A percentile compares a stretch with the other conserved stretches of the same genome.
Evolutionary conservation across 2,329 filamentous ascomycete species (phyloP).

Genomic region (Aureobasidium uvarum): DNA sequence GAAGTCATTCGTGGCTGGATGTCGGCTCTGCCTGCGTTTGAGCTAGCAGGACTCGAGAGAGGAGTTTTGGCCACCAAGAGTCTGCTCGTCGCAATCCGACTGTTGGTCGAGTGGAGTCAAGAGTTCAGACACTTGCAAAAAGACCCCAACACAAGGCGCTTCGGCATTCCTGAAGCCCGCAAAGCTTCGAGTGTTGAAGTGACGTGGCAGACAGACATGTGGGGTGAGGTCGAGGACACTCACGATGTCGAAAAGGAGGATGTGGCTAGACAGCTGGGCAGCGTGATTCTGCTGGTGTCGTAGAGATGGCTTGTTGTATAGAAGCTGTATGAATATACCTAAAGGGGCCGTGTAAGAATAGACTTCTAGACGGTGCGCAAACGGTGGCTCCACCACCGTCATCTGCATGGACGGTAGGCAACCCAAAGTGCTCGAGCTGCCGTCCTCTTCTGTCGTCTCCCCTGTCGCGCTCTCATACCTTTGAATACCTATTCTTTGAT

Average conservation of each 20-base stretch:
- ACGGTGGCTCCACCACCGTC: not conserved
- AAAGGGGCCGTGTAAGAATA: slow-evolving; percentile 6
- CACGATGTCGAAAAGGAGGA: slow-evolving; percentile 97
- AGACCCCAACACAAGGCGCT: slow-evolving; percentile 46
- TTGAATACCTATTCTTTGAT: not conserved
- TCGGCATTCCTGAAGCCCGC: slow-evolving; percentile 81
- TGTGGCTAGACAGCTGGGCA: slow-evolving; percentile 80
- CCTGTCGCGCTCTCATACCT: not conserved
- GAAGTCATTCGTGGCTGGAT: slow-evolving; percentile 79
- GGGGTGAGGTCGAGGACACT: slow-evolving; percentile 97
- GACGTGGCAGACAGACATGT: slow-evolving; percentile 81
- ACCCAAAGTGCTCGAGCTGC: not conserved
- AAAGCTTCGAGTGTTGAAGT: slow-evolving; percentile 79
- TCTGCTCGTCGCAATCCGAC: slow-evolving; percentile 69
- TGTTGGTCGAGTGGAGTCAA: slow-evolving; percentile 86
- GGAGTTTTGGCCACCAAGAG: slow-evolving; percentile 85
- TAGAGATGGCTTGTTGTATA: slow-evolving; percentile 24
- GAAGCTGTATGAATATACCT: not conserved
- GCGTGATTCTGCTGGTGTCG: slow-evolving; percentile 72
- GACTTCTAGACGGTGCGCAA: not conserved
- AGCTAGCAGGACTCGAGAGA: slow-evolving; percentile 83
- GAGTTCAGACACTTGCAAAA: slow-evolving; percentile 58
- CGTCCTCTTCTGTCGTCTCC: not conserved
- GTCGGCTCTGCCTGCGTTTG: slow-evolving; percentile 66
- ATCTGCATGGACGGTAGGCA: not conserved